A percentile compares a stretch with the other conserved stretches of the same genome.
Conservation (phyloP, 495 filamentous ascomycete genomes). For the Talaromyces proteolyticus region DNA sequence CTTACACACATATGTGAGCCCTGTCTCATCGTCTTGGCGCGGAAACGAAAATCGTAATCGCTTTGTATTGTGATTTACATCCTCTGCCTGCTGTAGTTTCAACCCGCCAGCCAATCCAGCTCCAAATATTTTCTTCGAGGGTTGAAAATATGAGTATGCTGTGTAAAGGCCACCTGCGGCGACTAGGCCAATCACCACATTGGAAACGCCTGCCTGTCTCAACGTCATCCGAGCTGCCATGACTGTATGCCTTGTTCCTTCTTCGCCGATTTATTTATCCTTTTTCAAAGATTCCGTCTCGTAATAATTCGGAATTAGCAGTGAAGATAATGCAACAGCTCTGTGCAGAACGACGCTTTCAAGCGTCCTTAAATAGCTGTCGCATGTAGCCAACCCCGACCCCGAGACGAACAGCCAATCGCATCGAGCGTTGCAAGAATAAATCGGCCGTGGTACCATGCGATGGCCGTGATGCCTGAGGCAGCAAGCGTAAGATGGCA, state of each 20-base stretch:
- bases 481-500: not conserved
- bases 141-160: slow-evolving; percentile 1
- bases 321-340: too few relatives aligned
- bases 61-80: slow-evolving; percentile 62
- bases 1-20: slow-evolving; percentile 49
- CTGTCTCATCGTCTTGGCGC: slow-evolving; percentile 37
- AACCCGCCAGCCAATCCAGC: not conserved
- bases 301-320: too few relatives aligned
- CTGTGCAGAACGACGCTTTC: too few relatives aligned
- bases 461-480: not conserved
- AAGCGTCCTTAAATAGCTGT: too few relatives aligned
- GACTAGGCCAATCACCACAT: not conserved
- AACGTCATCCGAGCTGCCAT: not conserved
- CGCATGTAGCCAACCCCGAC: not conserved
- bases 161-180: not conserved
- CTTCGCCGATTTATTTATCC: too few relatives aligned
- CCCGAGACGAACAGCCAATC: too few relatives aligned
- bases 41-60: slow-evolving; percentile 57
- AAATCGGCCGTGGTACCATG: not conserved
- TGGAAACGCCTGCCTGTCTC: not conserved
- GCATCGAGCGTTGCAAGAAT: too few relatives aligned
- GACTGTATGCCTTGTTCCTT: not conserved
- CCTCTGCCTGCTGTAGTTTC: slow-evolving; percentile 15
- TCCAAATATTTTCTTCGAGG: not conserved
- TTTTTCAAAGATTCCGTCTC: too few relatives aligned